These are phyloP conservation scores for Penicillium freii DNA, from an alignment of 2,329 filamentous ascomycete genomes.

Conservation along the genomic window DNA sequence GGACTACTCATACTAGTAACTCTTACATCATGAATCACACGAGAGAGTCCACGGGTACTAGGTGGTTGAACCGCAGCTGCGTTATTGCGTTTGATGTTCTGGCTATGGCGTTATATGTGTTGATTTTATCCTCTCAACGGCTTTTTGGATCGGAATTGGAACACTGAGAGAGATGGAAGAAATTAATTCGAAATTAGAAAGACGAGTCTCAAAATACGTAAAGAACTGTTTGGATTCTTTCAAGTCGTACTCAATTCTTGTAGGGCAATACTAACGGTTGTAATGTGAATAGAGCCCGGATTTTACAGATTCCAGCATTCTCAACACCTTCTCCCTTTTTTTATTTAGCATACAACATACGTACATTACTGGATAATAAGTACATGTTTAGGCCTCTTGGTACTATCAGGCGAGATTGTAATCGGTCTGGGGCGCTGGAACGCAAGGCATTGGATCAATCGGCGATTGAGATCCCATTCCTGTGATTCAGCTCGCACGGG, in stretches of 20 bases:
- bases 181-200: not conserved
- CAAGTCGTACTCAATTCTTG: not conserved
- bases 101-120: not conserved
- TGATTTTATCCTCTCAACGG: too few species aligned
- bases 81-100: not conserved
- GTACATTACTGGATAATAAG: not conserved
- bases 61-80: not conserved
- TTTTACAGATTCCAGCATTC: not conserved
- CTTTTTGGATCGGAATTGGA: not conserved
- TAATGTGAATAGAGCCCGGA: not conserved
- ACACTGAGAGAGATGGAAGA: not conserved
- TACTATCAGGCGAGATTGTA: not conserved
- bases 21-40: conserved; percentile 1
- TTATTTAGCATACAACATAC: not conserved
- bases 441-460: conserved; percentile 14
- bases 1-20: not conserved
- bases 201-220: accelerated
- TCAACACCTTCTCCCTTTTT: not conserved
- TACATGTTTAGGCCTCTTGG: not conserved
- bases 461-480: conserved; percentile 16
- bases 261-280: not conserved
- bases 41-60: not conserved
- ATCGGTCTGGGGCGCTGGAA: conserved; percentile 2
- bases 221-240: not conserved
- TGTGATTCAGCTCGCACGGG: conserved; percentile 1